Base-by-base conservation (phyloP, 2,329 filamentous ascomycete genomes). In the Lecanicillium sp. region DNA sequence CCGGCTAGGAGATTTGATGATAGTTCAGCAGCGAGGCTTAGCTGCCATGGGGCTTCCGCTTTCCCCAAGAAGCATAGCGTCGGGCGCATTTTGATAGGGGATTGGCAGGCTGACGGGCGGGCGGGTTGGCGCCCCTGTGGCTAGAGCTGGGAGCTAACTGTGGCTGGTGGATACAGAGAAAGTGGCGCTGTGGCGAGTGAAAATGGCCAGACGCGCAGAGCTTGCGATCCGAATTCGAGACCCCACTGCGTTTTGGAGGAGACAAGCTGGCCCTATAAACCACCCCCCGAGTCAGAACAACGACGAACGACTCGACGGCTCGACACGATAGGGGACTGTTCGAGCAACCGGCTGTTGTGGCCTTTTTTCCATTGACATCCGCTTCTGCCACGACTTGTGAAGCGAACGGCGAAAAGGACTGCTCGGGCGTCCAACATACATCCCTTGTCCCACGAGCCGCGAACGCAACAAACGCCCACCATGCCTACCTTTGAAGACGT, bases 401-500 rank as follows among this genome's bases (percentile, higher is more conserved):
- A n/a, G n/a, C n/a, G n/a, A n/a, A n/a, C n/a, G n/a, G n/a, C n/a
- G n/a, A n/a, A n/a, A n/a, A n/a, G n/a, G n/a, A n/a, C n/a, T n/a
- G n/a, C n/a, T n/a, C n/a, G n/a, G n/a, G n/a, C n/a, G n/a, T n/a
- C n/a, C n/a, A n/a, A n/a, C n/a, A n/a, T n/a, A n/a, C n/a, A n/a
- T n/a, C n/a, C n/a, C n/a, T n/a, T n/a, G n/a, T 45, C 55, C 44
- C 47, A 38, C 50, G 33, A 48, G n/a, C n/a, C n/a, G n/a, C n/a
- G n/a, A n/a, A n/a, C n/a, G n/a, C n/a, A 41, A 53, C 55, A 51
- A 50, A 52, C 24, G 24, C 51, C 55, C 56, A 58, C 54, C 53
- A 73, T 74, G 66, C 60, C 64, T 41, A 58, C 59, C 53, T 60
- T 72, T 48, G 60, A 63, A 49, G 55, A 64, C 43, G 56, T 72